Percentiles rank a stretch among this genome's conserved stretches.
These are phyloP conservation scores for Suillus americanus DNA, from an alignment of 768 basidiomycete species.

Conservation along the genomic window DNA sequence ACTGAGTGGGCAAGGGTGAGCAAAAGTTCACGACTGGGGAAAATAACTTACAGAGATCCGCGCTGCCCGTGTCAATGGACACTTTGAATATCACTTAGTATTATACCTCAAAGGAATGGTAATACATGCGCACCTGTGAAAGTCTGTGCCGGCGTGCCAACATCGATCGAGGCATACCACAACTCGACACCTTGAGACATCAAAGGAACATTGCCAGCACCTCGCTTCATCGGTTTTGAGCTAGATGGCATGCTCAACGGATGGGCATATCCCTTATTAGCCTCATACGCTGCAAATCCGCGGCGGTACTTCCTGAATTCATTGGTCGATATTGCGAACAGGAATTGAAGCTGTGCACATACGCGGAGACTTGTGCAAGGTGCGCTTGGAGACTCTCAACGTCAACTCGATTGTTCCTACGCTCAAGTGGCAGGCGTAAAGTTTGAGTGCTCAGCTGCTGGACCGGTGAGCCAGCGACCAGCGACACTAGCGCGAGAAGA, in stretches of 20 bases:
- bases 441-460: constrained; percentile 5
- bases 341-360: background rate
- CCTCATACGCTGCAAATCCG: constrained; percentile 43
- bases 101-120: background rate
- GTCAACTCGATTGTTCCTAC: constrained; percentile 12
- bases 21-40: too few relatives aligned
- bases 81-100: constrained; percentile 25
- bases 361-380: constrained; percentile 19
- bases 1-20: constrained; percentile 38
- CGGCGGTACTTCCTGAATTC: constrained; percentile 40
- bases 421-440: constrained; percentile 23
- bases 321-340: background rate
- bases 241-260: constrained; percentile 22
- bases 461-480: constrained; percentile 12
- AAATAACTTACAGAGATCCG: constrained; percentile 35
- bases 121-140: constrained; percentile 38
- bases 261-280: constrained; percentile 44
- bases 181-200: constrained; percentile 37
- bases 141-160: constrained; percentile 45
- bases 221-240: constrained; percentile 22
- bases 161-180: constrained; percentile 46
- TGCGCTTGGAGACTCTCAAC: constrained; percentile 13
- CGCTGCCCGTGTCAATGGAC: constrained; percentile 51
- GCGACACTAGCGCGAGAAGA: constrained; percentile 17
- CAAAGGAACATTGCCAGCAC: constrained; percentile 31